phyloP scores from a whole-genome alignment of 208 protist genomes.

The Trypanosoma rangeli region DNA sequence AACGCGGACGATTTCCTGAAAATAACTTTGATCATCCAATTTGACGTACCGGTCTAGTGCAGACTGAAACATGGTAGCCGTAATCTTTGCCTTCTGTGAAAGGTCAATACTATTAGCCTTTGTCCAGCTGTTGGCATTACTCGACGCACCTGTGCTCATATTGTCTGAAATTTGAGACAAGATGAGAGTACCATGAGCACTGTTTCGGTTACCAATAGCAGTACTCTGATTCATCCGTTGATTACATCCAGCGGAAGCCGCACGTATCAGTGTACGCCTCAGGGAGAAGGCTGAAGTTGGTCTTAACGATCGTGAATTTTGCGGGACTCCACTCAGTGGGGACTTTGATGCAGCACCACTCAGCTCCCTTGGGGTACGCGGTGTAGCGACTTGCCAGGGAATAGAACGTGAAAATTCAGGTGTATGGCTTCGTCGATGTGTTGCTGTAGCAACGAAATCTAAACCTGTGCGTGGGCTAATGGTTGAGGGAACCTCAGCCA shows the following conservation, averaged over 20 bases:
- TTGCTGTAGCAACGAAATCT: background rate
- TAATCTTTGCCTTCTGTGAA: conserved; percentile 67
- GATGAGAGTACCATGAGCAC: background rate
- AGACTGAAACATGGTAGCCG: conserved; percentile 54
- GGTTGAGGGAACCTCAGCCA: background rate
- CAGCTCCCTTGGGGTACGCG: conserved; percentile 3
- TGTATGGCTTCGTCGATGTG: conserved; percentile 5
- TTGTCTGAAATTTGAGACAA: conserved; percentile 13
- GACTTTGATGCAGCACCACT: background rate
- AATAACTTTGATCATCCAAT: conserved; percentile 87
- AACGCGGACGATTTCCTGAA: conserved; percentile 74
- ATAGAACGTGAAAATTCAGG: conserved; percentile 4
- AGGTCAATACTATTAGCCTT: conserved; percentile 73
- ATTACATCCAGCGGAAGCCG: conserved; percentile 10
- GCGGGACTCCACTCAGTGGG: conserved; percentile 13
- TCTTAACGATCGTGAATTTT: background rate
- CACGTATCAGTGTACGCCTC: conserved; percentile 10
- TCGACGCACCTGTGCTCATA: background rate
- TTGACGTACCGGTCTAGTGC: conserved; percentile 86
- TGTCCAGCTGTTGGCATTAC: conserved; percentile 24
- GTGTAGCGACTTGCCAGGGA: background rate
- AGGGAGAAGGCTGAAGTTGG: conserved; percentile 20
- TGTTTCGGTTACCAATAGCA: conserved; percentile 17
- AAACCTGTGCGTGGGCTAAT: conserved; percentile 9
- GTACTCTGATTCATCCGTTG: conserved; percentile 10